Evolutionary conservation across 106 monocot species (phyloP).

Genomic region (Phalaenopsis equestris): DNA sequence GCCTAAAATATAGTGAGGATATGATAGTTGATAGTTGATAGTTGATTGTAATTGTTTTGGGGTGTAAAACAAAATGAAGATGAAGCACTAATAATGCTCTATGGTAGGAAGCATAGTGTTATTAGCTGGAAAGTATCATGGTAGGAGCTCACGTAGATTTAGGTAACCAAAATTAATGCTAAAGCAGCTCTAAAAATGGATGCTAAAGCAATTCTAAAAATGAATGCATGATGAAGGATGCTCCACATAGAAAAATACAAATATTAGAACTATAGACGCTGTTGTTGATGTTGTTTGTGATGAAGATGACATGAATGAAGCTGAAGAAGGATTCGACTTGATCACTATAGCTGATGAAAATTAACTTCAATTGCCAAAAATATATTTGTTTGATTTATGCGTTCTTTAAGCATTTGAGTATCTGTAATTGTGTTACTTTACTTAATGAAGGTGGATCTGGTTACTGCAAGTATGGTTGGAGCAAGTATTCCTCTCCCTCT

Average conservation of each 20-base stretch:
- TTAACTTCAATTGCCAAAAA: not conserved
- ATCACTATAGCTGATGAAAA: not conserved
- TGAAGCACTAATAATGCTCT: not conserved
- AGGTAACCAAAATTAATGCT: not conserved
- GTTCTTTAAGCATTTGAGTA: not conserved
- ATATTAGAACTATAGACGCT: too few relatives aligned
- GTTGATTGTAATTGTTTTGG: not conserved
- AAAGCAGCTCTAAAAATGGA: not conserved
- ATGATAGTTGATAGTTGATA: not conserved
- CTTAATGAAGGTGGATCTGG: conserved; percentile 81
- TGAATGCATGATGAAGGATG: too few relatives aligned
- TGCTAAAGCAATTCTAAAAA: not conserved
- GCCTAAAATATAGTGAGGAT: not conserved
- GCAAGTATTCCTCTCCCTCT: conserved; percentile 85
- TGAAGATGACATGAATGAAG: not conserved
- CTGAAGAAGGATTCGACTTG: not conserved
- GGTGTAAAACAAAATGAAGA: not conserved
- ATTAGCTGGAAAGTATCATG: not conserved
- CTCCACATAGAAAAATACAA: too few relatives aligned
- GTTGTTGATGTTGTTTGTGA: too few relatives aligned
- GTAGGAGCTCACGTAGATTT: not conserved
- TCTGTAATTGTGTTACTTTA: not conserved
- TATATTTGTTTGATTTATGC: not conserved
- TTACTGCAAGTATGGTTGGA: conserved; percentile 97
- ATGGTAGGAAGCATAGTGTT: not conserved